Conservation (phyloP, 2,329 filamentous ascomycete species). For the Fusarium sp. region DNA sequence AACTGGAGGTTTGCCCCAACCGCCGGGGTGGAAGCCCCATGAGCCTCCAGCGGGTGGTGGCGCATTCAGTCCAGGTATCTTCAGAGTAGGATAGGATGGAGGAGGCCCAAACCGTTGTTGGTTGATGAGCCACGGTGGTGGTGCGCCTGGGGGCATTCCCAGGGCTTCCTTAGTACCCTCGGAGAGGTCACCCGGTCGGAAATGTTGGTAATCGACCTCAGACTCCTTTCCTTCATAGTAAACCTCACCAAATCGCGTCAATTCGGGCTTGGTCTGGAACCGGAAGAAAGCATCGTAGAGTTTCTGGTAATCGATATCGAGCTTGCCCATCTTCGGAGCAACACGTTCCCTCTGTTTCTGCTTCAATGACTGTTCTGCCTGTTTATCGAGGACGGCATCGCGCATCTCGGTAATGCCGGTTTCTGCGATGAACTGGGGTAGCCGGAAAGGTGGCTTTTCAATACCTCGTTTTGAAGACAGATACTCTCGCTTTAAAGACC, state of each 20-base stretch:
- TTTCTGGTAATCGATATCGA: slow-evolving; percentile 98
- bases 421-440: slow-evolving; percentile 96
- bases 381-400: slow-evolving; percentile 94
- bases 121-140: slow-evolving; percentile 96
- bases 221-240: slow-evolving; percentile 99
- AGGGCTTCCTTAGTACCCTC: slow-evolving; percentile 91
- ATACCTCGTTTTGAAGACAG: slow-evolving; percentile 96
- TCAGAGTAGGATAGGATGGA: slow-evolving; percentile 93
- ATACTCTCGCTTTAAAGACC: slow-evolving; percentile 96
- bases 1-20: slow-evolving; percentile 94
- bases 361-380: slow-evolving; percentile 89
- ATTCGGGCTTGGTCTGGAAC: slow-evolving; percentile 92
- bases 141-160: slow-evolving; percentile 90
- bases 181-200: slow-evolving; percentile 88
- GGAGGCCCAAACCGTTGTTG: slow-evolving; percentile 94
- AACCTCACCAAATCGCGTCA: slow-evolving; percentile 97
- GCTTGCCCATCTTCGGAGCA: slow-evolving; percentile 92
- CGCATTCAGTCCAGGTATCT: slow-evolving; percentile 92
- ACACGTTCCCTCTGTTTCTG: slow-evolving; percentile 96
- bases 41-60: slow-evolving; percentile 86
- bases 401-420: slow-evolving; percentile 98
- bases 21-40: slow-evolving; percentile 95
- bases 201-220: slow-evolving; percentile 90
- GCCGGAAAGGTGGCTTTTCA: slow-evolving; percentile 90
- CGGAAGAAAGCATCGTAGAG: slow-evolving; percentile 98